A percentile compares a stretch with the other conserved stretches of the same genome.
phyloP scores from a whole-genome alignment of 73 alveolate genomes.

The Paramecium caudatum region DNA sequence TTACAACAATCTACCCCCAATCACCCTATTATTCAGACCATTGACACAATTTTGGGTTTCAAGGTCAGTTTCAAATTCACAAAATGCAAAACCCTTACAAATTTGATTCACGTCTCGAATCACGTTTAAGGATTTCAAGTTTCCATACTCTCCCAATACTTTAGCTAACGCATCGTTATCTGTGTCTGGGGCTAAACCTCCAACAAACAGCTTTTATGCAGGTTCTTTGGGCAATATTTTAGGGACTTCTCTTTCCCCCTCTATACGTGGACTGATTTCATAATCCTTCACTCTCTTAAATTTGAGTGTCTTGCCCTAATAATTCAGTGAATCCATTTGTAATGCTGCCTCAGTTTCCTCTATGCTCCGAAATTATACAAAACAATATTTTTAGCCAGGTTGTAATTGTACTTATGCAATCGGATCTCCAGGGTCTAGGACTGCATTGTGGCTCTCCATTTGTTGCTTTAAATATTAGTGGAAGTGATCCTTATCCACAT shows the following conservation, averaged over 20 bases:
- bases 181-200: conserved; percentile 62
- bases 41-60: conserved; percentile 56
- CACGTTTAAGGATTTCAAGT: background rate
- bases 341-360: conserved; percentile 63
- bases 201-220: background rate
- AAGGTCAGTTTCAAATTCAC: conserved; percentile 61
- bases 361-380: conserved; percentile 52
- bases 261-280: conserved; percentile 34
- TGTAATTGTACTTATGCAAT: background rate
- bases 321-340: background rate
- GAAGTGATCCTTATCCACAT: conserved; percentile 32
- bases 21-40: conserved; percentile 60
- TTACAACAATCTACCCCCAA: conserved; percentile 61
- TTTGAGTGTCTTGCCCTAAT: conserved; percentile 44
- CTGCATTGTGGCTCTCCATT: conserved; percentile 10
- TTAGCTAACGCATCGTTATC: conserved; percentile 44
- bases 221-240: background rate
- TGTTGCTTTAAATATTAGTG: background rate
- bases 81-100: conserved; percentile 47
- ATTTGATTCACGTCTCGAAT: conserved; percentile 1
- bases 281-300: conserved; percentile 44
- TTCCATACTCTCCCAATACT: conserved; percentile 53
- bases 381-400: conserved; percentile 49
- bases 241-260: conserved; percentile 53
- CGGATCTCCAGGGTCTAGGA: conserved; percentile 61